Evolutionary conservation across 805 yeast species (phyloP), one percentile per base, ranked within the genome.

Genomic region (Yamadazyma kitorensis): DNA sequence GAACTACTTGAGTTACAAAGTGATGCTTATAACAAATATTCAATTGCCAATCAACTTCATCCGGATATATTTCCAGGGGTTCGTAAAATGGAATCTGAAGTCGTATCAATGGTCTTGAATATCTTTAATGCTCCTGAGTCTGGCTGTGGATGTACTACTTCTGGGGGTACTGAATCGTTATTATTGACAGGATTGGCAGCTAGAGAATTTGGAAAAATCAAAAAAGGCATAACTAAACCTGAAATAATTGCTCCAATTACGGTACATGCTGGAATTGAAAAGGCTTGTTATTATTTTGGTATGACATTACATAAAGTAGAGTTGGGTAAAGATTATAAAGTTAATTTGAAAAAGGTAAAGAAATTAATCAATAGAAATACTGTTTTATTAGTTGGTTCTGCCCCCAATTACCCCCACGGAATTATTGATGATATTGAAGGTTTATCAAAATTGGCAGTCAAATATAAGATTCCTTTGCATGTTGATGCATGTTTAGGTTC

Each of bases 51-150:
- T 61, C 98, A 93, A 61, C 68, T 91, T 33, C 98, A 91, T 56
- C 98, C 98, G 0, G 98, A 91, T 59, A 93, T 88, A 3, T 91
- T 91, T 54, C 98, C 98, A 0, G 98, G 94, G 5, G 85, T 91
- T 6, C 77, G 98, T 27, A 88, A 91, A 57, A 89, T 91, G 96
- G 98, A 91, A 54, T 68, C 96, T 5, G 98, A 93, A 52, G 86
- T 89, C 8, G 97, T 91, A 3, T 69, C 91, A 1, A 93, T 93
- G 98, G 89, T 84, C 4, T 64, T 93, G 43, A 72, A 69, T 13
- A 52, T 89, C 49, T 91, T 82, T 65, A 73, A 89, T 57, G 96
- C 91, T 0, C 96, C 97, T 1, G 47, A 41, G 11, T 43, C 45
- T 21, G 61, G 53, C 0, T 62, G 68, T 30, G 98, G 98, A 11